Base-by-base conservation (phyloP, 1,284 basidiomycete genomes). In the Cryptococcus sp. region DNA sequence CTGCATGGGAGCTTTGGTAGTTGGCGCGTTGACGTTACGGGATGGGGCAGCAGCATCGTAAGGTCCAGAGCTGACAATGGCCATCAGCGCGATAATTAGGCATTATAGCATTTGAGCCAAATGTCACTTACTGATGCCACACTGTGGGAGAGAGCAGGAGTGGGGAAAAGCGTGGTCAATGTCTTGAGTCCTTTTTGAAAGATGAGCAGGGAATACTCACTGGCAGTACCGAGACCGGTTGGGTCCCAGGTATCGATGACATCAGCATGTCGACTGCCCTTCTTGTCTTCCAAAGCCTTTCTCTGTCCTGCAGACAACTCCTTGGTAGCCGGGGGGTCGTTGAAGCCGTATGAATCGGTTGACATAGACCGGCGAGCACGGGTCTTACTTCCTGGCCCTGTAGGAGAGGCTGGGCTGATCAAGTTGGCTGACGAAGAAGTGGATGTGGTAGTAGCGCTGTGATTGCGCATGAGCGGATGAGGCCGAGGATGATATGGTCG, bases 171-270 rank as follows among this genome's bases (percentile, higher is more conserved):
- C 29, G 20, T 39, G 1, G n/a, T 43, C 13, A 20, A 43, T 29
- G 46, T 59, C 52, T 54, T 13, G 49, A 41, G 25, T 22, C 16
- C 16, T 11, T 26, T 11, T 49, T 17, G 25, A 8, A 43, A 34
- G 29, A 34, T 34, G 29, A 10, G 8, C 29, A 34, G 8, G 29
- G 13, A 20, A 20, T 1, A 72, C 75, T 72, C 61, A 77, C 75
- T 73, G 5, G 74, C 74, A 58, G 58, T 69, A 5, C 77, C 77
- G 17, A 79, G 55, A 37, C 77, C 77, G 3, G 77, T 76, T 7
- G 75, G 76, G 65, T 79, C 77, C 77, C 76, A 79, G 7, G 68
- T 69, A 66, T 79, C 77, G 39, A 79, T 77, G 15, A 79, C 72
- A 61, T 79, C 77, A 17, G 72, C 75, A 57, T 79, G 76, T 54